Percentiles rank a stretch among this genome's conserved stretches.
Evolutionary conservation across 225 moss, liverwort and hornwort species (phyloP).

Genomic region (Takakia lepidozioides): DNA sequence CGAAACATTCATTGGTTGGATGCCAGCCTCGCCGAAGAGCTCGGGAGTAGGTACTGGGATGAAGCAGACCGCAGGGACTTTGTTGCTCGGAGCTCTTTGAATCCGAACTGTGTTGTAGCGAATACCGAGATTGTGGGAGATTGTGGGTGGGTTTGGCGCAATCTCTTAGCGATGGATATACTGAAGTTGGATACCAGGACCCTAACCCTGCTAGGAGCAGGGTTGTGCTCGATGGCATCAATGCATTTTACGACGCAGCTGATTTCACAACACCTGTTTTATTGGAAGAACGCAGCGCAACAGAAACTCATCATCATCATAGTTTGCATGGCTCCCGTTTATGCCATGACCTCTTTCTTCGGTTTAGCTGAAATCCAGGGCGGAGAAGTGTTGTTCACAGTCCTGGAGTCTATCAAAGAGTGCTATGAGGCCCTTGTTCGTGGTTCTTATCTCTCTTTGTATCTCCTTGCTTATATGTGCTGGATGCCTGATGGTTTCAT

Average conservation of each 20-base stretch:
- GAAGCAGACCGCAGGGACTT: too few species aligned
- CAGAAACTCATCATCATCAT: constrained; percentile 74
- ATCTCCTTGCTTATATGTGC: background rate
- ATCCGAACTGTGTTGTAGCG: too few species aligned
- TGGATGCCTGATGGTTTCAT: constrained; percentile 68
- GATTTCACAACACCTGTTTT: constrained; percentile 60
- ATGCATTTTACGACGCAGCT: constrained; percentile 70
- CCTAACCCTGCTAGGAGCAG: constrained; percentile 56
- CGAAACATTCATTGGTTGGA: too few species aligned
- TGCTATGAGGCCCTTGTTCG: constrained; percentile 86
- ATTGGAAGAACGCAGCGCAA: constrained; percentile 70
- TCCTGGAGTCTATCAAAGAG: constrained; percentile 82
- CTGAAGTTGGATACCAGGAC: constrained; percentile 57
- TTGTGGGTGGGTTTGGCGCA: too few species aligned
- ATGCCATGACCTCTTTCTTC: constrained; percentile 73
- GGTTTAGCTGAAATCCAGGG: constrained; percentile 71
- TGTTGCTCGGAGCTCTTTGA: too few species aligned
- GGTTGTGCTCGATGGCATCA: constrained; percentile 54
- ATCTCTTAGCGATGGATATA: constrained; percentile 68
- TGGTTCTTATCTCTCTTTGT: constrained; percentile 9
- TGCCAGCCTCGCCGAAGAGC: too few species aligned
- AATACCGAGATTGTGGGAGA: too few species aligned
- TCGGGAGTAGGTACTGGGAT: too few species aligned
- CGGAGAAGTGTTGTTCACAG: constrained; percentile 62
- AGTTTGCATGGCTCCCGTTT: constrained; percentile 84